Percentiles rank a stretch among this genome's conserved stretches.
phyloP scores from a whole-genome alignment of 2,329 filamentous ascomycete genomes.

The Penicillium sp. region DNA sequence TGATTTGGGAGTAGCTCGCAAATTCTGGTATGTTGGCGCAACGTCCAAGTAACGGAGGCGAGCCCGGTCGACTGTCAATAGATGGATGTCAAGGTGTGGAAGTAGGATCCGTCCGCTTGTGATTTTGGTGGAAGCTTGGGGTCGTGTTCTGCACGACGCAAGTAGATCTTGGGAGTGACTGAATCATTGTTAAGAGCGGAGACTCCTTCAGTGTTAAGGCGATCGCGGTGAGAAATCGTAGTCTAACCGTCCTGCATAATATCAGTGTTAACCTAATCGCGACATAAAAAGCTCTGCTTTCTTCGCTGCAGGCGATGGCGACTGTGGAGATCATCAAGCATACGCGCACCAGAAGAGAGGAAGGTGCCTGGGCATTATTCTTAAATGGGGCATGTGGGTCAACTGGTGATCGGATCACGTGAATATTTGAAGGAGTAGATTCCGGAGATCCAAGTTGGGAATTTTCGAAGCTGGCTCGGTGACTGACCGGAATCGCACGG shows the following conservation, averaged over 20 bases:
- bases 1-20: too few relatives aligned
- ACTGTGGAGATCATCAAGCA: not conserved
- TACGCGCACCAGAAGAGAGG: not conserved
- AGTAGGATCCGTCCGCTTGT: not conserved
- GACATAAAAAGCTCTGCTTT: not conserved
- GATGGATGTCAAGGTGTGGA: too few relatives aligned
- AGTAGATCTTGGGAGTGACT: not conserved
- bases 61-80: too few relatives aligned
- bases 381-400: constrained; percentile 2
- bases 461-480: not conserved
- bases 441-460: not conserved
- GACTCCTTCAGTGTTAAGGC: not conserved
- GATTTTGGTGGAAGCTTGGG: not conserved
- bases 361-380: constrained; percentile 5
- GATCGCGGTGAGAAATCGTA: not conserved
- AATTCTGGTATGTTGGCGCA: too few relatives aligned
- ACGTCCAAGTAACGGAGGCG: too few relatives aligned
- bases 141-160: constrained; percentile 1
- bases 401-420: not conserved
- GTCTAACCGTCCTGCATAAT: not conserved
- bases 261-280: not conserved
- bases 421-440: not conserved
- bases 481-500: not conserved
- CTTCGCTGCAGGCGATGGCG: not conserved
- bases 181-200: constrained; percentile 7